phyloP scores from a whole-genome alignment of 129 eudicot species.

The Smallanthus sonchifolius region DNA sequence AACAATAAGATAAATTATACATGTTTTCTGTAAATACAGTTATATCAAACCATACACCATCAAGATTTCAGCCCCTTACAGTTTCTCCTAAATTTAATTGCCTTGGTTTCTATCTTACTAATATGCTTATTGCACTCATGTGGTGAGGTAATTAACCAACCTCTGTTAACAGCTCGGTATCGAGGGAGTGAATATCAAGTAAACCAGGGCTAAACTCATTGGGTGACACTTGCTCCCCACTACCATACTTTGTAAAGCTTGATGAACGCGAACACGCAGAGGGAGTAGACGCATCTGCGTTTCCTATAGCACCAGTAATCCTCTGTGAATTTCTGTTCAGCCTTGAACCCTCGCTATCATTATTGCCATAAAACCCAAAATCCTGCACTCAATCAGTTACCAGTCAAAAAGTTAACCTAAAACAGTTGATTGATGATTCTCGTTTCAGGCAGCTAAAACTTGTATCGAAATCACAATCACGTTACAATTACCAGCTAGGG shows the following conservation, averaged over 20 bases:
- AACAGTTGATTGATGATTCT: too few relatives aligned
- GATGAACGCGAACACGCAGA: conserved; percentile 31
- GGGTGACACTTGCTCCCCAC: conserved; percentile 44
- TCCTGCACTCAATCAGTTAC: conserved; percentile 31
- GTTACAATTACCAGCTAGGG: too few relatives aligned
- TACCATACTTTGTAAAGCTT: conserved; percentile 47
- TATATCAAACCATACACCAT: too few relatives aligned
- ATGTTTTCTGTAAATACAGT: not conserved
- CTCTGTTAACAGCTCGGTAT: conserved; percentile 80
- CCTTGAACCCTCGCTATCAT: not conserved
- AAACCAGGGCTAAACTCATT: conserved; percentile 77
- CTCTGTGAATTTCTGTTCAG: conserved; percentile 41
- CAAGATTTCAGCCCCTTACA: not conserved
- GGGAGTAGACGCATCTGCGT: conserved; percentile 41
- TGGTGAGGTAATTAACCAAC: conserved; percentile 15
- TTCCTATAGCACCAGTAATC: conserved; percentile 38
- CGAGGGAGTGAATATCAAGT: conserved; percentile 77
- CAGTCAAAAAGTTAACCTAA: not conserved
- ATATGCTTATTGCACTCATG: not conserved
- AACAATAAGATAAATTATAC: not conserved
- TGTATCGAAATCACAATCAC: too few relatives aligned
- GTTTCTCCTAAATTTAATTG: not conserved
- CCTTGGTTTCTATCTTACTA: not conserved
- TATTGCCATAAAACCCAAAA: conserved; percentile 43
- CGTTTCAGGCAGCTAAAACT: too few relatives aligned